Percentiles rank a stretch among this genome's conserved stretches.
phyloP scores from a whole-genome alignment of 2,329 filamentous ascomycete species.

The Tolypocladium guangdongense region DNA sequence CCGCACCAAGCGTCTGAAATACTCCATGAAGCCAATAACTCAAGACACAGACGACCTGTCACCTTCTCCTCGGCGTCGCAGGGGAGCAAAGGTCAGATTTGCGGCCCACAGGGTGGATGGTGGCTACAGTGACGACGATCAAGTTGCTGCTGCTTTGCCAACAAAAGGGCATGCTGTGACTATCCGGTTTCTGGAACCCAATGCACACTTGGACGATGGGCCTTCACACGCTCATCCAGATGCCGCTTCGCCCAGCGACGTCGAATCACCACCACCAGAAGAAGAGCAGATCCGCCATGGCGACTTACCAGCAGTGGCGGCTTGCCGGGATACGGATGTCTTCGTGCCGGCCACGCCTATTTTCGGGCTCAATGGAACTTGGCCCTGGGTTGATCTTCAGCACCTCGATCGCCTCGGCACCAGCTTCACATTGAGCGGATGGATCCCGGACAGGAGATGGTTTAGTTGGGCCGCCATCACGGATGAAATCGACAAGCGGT shows the following conservation, averaged over 20 bases:
- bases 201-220: conserved; percentile 21
- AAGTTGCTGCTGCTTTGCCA: neutral
- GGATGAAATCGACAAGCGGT: conserved; percentile 16
- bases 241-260: neutral
- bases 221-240: neutral
- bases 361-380: conserved; percentile 14
- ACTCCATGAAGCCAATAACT: neutral
- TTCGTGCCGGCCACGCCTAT: conserved; percentile 13
- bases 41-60: neutral
- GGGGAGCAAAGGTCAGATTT: neutral
- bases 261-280: neutral
- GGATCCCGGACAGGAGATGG: conserved; percentile 29
- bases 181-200: conserved; percentile 30
- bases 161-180: too few species aligned
- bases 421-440: conserved; percentile 32
- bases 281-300: neutral
- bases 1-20: conserved; percentile 6
- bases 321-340: neutral
- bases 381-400: conserved; percentile 18
- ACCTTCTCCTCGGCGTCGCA: neutral
- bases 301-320: neutral
- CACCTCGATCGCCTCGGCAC: conserved; percentile 24
- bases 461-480: conserved; percentile 21
- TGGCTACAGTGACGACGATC: neutral
- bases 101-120: neutral